These are phyloP conservation scores for Starmerella riodocensis DNA, from an alignment of 805 yeast species.

Conservation along the genomic window DNA sequence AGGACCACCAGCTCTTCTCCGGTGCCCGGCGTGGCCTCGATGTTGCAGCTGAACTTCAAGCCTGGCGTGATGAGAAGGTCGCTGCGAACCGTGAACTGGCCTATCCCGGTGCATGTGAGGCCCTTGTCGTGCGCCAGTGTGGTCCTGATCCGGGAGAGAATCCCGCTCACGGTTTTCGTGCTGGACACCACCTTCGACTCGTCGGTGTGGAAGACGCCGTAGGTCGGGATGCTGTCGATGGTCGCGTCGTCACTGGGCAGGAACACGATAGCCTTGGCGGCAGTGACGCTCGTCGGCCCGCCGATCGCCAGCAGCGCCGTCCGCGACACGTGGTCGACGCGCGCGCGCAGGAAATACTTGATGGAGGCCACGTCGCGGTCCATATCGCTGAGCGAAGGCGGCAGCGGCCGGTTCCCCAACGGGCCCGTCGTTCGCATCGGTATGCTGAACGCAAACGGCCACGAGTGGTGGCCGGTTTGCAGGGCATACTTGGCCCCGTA, in stretches of 20 bases:
- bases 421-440: slow-evolving; percentile 20
- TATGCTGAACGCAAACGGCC: slow-evolving; percentile 27
- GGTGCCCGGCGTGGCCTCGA: slow-evolving; percentile 6
- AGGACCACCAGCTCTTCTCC: slow-evolving; percentile 8
- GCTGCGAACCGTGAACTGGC: slow-evolving; percentile 11
- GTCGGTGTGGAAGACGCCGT: slow-evolving; percentile 12
- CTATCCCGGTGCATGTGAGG: slow-evolving; percentile 11
- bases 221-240: slow-evolving; percentile 15
- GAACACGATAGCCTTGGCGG: slow-evolving; percentile 29
- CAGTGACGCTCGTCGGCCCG: neutral
- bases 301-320: slow-evolving; percentile 2
- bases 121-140: slow-evolving; percentile 17
- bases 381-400: slow-evolving; percentile 18
- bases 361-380: slow-evolving; percentile 12
- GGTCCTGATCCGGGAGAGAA: slow-evolving; percentile 11
- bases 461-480: slow-evolving; percentile 27
- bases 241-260: slow-evolving; percentile 30
- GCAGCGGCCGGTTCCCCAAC: slow-evolving; percentile 2
- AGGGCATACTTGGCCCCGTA: slow-evolving; percentile 24
- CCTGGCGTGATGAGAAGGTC: slow-evolving; percentile 19
- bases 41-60: slow-evolving; percentile 12
- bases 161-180: slow-evolving; percentile 13
- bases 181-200: slow-evolving; percentile 12
- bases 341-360: slow-evolving; percentile 10
- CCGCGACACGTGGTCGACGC: neutral